phyloP scores from a whole-genome alignment of 768 basidiomycete species.

The Kwoniella sp. region DNA sequence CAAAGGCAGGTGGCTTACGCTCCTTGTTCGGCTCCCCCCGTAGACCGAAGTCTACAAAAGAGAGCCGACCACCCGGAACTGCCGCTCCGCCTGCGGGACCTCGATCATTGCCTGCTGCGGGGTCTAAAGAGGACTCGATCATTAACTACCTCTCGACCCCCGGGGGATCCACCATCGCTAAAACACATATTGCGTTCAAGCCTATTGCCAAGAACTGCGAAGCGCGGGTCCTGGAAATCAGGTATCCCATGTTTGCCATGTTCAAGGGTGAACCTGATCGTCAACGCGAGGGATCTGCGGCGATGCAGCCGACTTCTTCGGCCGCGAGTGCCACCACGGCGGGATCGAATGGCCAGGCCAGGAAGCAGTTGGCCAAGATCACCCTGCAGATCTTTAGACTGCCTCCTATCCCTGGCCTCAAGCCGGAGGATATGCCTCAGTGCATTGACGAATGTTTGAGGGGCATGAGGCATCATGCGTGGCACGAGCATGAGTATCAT shows the following conservation, averaged over 20 bases:
- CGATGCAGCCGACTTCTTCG: slow-evolving; percentile 6
- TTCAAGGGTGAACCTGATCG: slow-evolving; percentile 44
- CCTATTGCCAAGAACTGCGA: slow-evolving; percentile 79
- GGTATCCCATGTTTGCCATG: slow-evolving; percentile 51
- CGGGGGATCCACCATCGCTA: slow-evolving; percentile 61
- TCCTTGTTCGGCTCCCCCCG: slow-evolving; percentile 52
- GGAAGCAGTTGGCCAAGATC: slow-evolving; percentile 76
- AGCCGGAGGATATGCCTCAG: slow-evolving; percentile 73
- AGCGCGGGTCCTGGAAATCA: slow-evolving; percentile 71
- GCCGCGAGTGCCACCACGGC: slow-evolving; percentile 10
- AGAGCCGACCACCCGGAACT: slow-evolving; percentile 16
- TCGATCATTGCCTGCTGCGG: slow-evolving; percentile 26
- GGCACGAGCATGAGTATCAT: slow-evolving; percentile 91
- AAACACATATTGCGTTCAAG: slow-evolving; percentile 82
- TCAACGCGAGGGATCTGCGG: neutral
- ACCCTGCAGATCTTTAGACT: slow-evolving; percentile 85
- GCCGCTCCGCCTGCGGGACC: slow-evolving; percentile 7
- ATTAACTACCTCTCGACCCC: slow-evolving; percentile 42
- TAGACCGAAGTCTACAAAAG: slow-evolving; percentile 41
- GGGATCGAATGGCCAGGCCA: slow-evolving; percentile 41
- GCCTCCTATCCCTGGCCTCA: slow-evolving; percentile 78
- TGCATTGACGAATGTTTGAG: slow-evolving; percentile 87
- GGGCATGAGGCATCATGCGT: slow-evolving; percentile 80
- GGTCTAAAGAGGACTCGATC: slow-evolving; percentile 27
- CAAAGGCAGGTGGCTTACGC: slow-evolving; percentile 51